These are phyloP conservation scores for Arabidopsis arenosa DNA, from an alignment of 345 rosid genomes.

Conservation along the genomic window DNA sequence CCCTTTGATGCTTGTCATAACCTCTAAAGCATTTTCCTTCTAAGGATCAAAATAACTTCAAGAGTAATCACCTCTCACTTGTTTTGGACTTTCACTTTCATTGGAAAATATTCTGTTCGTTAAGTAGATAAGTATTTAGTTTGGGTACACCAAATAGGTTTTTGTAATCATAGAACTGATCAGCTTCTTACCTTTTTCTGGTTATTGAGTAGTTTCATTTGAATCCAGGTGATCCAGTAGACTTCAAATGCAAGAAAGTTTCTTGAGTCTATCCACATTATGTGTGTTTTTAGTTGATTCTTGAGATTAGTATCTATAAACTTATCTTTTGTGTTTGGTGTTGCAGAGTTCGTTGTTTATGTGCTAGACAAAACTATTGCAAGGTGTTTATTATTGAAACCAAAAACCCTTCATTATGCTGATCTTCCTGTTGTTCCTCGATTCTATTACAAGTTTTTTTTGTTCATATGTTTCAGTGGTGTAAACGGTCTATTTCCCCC, in stretches of 20 bases:
- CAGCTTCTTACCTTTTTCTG: neutral
- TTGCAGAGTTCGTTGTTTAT: constrained; percentile 64
- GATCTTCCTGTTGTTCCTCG: neutral
- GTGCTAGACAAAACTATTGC: constrained; percentile 80
- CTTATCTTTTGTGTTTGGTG: constrained; percentile 6
- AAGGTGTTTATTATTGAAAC: constrained; percentile 52
- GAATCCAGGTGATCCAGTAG: too few species aligned
- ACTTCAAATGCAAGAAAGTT: neutral
- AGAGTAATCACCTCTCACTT: constrained; percentile 57
- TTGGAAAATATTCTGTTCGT: neutral
- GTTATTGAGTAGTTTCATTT: constrained; percentile 12
- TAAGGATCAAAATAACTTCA: constrained; percentile 74
- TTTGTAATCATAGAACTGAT: neutral
- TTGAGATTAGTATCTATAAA: neutral
- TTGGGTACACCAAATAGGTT: too few species aligned
- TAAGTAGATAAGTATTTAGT: too few species aligned
- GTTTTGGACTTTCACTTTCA: neutral
- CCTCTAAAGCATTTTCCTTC: constrained; percentile 69
- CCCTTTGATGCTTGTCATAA: constrained; percentile 58
- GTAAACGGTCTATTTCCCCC: too few species aligned
- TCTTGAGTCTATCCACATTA: neutral
- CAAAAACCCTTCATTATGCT: constrained; percentile 14
- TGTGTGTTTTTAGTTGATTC: neutral
- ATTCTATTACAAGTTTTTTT: constrained; percentile 18
- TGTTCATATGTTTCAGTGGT: constrained; percentile 54